A percentile compares a stretch with the other conserved stretches of the same genome.
phyloP scores from a whole-genome alignment of 2,329 filamentous ascomycete genomes.

The Scolecobasidium constrictum region DNA sequence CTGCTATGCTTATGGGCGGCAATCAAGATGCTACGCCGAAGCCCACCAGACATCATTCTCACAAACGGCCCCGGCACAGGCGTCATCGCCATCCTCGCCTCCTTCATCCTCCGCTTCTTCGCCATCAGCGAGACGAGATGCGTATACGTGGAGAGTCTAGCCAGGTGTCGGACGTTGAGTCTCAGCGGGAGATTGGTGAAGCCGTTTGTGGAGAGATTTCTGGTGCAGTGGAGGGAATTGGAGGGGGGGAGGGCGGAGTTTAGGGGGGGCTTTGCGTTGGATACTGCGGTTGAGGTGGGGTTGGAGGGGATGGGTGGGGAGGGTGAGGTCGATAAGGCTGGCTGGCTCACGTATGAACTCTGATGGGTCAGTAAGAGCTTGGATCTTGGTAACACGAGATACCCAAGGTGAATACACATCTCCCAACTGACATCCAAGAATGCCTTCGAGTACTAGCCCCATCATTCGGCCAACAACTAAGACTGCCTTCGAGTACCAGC shows the following conservation, averaged over 20 bases:
- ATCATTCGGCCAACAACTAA: too few relatives aligned
- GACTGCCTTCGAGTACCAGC: too few relatives aligned
- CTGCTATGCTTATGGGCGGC: conserved; percentile 55
- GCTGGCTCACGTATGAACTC: too few relatives aligned
- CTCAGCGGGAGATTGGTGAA: conserved; percentile 71
- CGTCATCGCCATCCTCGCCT: conserved; percentile 59
- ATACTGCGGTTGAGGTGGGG: conserved; percentile 5
- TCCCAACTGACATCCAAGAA: too few relatives aligned
- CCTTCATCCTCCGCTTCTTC: conserved; percentile 39
- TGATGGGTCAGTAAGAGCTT: too few relatives aligned
- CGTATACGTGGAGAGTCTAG: conserved; percentile 89
- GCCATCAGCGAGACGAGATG: conserved; percentile 48
- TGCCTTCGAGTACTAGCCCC: too few relatives aligned
- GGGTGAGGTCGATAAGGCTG: too few relatives aligned
- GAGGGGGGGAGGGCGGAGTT: conserved; percentile 24
- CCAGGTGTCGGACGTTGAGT: conserved; percentile 71
- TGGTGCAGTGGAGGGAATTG: conserved; percentile 70
- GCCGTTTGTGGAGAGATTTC: conserved; percentile 60
- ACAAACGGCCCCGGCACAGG: conserved; percentile 85
- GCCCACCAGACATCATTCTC: conserved; percentile 63
- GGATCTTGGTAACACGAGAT: too few relatives aligned
- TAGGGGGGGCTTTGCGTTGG: conserved; percentile 5
- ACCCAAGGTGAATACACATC: too few relatives aligned
- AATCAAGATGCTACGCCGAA: conserved; percentile 27
- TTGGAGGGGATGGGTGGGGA: neutral